Percentiles rank a stretch among this genome's conserved stretches.
phyloP scores from a whole-genome alignment of 2,329 filamentous ascomycete genomes.

The Phyllosticta citribraziliensis region DNA sequence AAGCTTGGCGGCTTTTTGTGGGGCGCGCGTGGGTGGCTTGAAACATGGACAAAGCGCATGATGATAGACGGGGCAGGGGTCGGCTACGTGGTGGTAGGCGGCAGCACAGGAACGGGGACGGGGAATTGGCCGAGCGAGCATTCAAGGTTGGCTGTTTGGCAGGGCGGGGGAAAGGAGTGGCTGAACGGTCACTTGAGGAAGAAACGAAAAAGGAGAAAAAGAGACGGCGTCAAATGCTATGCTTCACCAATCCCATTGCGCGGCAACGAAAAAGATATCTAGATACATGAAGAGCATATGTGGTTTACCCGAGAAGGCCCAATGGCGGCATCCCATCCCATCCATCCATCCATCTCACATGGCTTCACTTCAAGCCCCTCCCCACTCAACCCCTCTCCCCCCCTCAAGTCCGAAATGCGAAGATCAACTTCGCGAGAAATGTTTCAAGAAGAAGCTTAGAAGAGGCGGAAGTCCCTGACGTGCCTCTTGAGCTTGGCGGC shows the following conservation, averaged over 20 bases:
- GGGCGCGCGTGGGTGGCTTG: not conserved
- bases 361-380: not conserved
- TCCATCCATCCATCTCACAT: not conserved
- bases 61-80: not conserved
- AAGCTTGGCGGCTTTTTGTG: not conserved
- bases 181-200: not conserved
- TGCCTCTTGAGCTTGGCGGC: constrained; percentile 15
- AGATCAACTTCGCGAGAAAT: not conserved
- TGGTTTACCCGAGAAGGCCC: not conserved
- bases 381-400: not conserved
- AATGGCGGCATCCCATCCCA: not conserved
- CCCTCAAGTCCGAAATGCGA: not conserved
- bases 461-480: constrained; percentile 17
- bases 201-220: not conserved
- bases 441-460: not conserved
- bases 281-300: not conserved
- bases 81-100: no score
- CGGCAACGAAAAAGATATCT: not conserved
- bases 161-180: not conserved
- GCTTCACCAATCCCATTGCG: not conserved
- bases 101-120: no score
- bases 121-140: not conserved
- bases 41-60: not conserved
- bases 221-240: not conserved
- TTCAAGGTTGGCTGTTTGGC: not conserved